A percentile compares a stretch with the other conserved stretches of the same genome.
Conservation (phyloP, 257 asterid species). For the Paraleonurus japonicus region DNA sequence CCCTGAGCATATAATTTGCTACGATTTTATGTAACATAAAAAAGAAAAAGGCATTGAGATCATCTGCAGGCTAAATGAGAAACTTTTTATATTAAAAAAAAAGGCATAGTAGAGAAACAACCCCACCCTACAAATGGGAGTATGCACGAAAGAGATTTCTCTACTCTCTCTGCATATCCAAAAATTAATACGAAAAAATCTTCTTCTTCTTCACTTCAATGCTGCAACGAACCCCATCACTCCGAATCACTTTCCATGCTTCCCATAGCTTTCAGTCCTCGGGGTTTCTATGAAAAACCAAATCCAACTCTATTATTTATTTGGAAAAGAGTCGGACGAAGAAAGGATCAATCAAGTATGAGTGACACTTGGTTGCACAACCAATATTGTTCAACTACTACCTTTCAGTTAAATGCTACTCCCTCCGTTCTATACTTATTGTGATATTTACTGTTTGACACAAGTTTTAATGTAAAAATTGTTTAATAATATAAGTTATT, state of each 20-base stretch:
- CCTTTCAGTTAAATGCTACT: no score
- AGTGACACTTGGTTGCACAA: no score
- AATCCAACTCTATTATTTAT: not conserved
- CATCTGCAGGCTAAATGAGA: not conserved
- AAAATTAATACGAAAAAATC: slow-evolving; percentile 22
- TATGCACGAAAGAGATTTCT: not conserved
- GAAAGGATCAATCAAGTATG: no score
- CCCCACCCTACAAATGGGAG: not conserved
- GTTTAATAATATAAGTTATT: no score
- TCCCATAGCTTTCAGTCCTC: slow-evolving; percentile 81
- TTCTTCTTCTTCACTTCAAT: not conserved
- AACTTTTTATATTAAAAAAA: not conserved
- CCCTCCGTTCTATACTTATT: no score
- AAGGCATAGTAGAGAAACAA: slow-evolving; percentile 1
- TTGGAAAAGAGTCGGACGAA: no score
- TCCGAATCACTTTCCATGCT: slow-evolving; percentile 79
- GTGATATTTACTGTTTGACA: no score
- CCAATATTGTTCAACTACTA: no score
- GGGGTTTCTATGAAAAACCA: slow-evolving; percentile 48
- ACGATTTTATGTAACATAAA: no score
- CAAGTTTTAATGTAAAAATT: no score
- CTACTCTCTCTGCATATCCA: not conserved
- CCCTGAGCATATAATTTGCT: no score
- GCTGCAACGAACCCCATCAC: slow-evolving; percentile 28
- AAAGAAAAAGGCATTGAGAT: no score